Evolutionary conservation across 2,329 filamentous ascomycete species (phyloP).

Genomic region (Penicillium sp.): DNA sequence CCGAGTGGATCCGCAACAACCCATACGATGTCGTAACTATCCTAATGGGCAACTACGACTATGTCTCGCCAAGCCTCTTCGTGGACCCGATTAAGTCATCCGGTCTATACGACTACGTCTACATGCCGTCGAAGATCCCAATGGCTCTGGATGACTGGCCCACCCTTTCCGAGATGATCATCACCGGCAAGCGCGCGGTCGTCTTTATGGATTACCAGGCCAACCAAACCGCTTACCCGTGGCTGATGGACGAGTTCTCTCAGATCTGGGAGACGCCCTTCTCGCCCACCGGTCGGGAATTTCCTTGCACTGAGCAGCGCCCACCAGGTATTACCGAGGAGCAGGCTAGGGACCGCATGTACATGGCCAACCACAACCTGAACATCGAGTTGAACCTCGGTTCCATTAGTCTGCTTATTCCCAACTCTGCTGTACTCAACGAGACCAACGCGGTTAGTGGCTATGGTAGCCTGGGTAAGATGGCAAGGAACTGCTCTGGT

Average conservation of each 20-base stretch:
- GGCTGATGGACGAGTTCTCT: slow-evolving; percentile 82
- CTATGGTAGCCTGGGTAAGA: slow-evolving; percentile 65
- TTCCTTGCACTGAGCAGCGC: slow-evolving; percentile 77
- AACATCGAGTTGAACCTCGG: slow-evolving; percentile 74
- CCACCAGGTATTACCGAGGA: slow-evolving; percentile 64
- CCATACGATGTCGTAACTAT: slow-evolving; percentile 89
- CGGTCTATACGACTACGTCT: slow-evolving; percentile 72
- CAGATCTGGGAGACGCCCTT: slow-evolving; percentile 93
- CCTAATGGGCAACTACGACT: slow-evolving; percentile 80
- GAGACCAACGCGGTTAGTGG: slow-evolving; percentile 69
- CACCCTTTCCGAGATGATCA: slow-evolving; percentile 74
- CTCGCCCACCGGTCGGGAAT: slow-evolving; percentile 66
- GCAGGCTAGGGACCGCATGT: slow-evolving; percentile 64
- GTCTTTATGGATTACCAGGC: slow-evolving; percentile 85
- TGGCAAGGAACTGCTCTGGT: slow-evolving; percentile 63
- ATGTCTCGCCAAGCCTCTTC: slow-evolving; percentile 65
- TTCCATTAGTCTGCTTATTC: slow-evolving; percentile 66
- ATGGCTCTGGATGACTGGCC: slow-evolving; percentile 80
- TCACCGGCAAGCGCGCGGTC: slow-evolving; percentile 69
- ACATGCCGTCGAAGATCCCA: slow-evolving; percentile 68
- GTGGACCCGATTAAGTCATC: slow-evolving; percentile 67
- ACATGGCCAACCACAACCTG: slow-evolving; percentile 88
- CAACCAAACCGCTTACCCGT: slow-evolving; percentile 75
- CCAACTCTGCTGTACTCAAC: slow-evolving; percentile 69
- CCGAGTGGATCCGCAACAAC: slow-evolving; percentile 70